Evolutionary conservation across 208 protist genomes (phyloP).

Genomic region (Balamuthia mandrillaris): DNA sequence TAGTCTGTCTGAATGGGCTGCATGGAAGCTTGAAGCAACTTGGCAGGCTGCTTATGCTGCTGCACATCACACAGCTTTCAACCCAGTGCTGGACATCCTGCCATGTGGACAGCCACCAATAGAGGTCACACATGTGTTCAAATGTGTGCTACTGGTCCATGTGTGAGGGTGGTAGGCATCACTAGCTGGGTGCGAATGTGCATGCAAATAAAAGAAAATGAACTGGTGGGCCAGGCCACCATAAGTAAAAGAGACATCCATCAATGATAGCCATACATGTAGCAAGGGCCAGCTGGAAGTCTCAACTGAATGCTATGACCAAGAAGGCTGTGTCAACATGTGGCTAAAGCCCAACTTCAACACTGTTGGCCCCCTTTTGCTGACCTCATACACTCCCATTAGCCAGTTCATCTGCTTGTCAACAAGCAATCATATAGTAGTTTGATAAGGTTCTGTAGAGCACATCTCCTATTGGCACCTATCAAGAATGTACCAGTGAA

Average conservation of each 20-base stretch:
- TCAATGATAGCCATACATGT: not conserved
- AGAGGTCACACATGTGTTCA: not conserved
- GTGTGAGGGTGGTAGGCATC: not conserved
- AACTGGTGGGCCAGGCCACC: not conserved
- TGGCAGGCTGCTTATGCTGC: not conserved
- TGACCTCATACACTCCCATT: too few relatives aligned
- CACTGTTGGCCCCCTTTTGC: too few relatives aligned
- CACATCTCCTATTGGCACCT: too few relatives aligned
- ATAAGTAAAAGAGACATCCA: not conserved
- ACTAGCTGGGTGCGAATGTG: not conserved
- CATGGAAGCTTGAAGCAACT: not conserved
- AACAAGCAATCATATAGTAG: too few relatives aligned
- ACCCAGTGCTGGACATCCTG: not conserved
- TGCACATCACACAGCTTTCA: not conserved
- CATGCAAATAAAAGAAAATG: not conserved
- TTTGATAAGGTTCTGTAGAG: too few relatives aligned
- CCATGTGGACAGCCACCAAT: not conserved
- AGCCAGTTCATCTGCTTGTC: too few relatives aligned
- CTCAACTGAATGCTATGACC: too few relatives aligned
- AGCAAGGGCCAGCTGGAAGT: not conserved
- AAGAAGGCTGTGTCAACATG: too few relatives aligned
- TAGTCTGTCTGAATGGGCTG: not conserved
- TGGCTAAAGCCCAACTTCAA: too few relatives aligned
- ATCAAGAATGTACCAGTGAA: too few relatives aligned
- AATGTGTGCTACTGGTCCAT: not conserved